These are phyloP conservation scores for Botrytis porri DNA, from an alignment of 2,329 filamentous ascomycete species.

Conservation along the genomic window DNA sequence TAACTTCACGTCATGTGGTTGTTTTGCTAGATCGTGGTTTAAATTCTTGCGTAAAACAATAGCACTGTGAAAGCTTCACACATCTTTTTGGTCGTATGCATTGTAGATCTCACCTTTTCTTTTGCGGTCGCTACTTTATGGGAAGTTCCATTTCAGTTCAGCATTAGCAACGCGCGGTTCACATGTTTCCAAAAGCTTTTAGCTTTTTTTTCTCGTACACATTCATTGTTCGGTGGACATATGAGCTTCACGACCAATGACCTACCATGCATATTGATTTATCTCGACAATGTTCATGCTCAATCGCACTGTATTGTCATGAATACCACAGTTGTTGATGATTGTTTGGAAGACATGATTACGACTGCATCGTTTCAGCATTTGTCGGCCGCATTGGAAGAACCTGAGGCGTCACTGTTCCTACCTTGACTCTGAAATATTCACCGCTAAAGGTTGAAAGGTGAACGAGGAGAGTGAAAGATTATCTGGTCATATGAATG, in stretches of 20 bases:
- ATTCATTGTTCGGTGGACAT: background rate
- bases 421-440: background rate
- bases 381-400: accelerated
- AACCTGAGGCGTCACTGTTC: accelerated
- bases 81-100: background rate
- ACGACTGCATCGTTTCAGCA: background rate
- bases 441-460: accelerated
- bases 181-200: background rate
- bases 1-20: background rate
- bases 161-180: background rate
- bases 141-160: background rate
- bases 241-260: background rate
- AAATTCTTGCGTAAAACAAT: background rate
- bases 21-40: background rate
- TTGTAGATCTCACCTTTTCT: background rate
- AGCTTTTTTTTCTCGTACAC: background rate
- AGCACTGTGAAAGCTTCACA: background rate
- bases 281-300: background rate
- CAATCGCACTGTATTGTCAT: accelerated
- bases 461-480: background rate
- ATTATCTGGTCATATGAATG: background rate
- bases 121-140: background rate
- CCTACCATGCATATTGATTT: background rate
- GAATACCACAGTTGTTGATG: background rate
- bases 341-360: background rate